Evolutionary conservation across 805 yeast species (phyloP).

Genomic region (Hanseniaspora guilliermondii): DNA sequence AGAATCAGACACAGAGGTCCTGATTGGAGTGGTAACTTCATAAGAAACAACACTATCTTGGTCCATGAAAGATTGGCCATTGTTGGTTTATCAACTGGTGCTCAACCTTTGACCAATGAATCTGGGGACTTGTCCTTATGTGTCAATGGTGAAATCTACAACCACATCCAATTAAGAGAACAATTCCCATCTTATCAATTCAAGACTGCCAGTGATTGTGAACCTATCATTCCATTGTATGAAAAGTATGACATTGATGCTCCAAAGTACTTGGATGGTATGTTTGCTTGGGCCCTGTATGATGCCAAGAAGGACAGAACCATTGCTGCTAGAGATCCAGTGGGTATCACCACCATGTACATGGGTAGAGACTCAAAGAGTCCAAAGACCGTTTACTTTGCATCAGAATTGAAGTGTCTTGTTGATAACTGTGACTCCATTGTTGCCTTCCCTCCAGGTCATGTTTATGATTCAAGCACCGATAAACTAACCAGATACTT

Average conservation of each 20-base stretch:
- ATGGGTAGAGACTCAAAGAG: conserved; percentile 65
- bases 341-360: conserved; percentile 91
- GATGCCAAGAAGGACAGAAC: conserved; percentile 77
- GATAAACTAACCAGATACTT: conserved; percentile 79
- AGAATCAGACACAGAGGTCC: conserved; percentile 98
- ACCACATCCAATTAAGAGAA: conserved; percentile 81
- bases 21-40: conserved; percentile 91
- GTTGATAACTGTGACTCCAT: conserved; percentile 90
- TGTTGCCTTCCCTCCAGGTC: conserved; percentile 96
- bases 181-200: conserved; percentile 60
- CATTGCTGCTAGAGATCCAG: conserved; percentile 95
- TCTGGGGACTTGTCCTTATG: conserved; percentile 65
- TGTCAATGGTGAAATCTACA: conserved; percentile 97
- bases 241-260: conserved; percentile 79
- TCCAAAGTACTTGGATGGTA: conserved; percentile 89
- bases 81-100: conserved; percentile 95
- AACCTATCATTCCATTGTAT: conserved; percentile 88
- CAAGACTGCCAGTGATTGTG: conserved; percentile 90
- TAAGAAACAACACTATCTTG: conserved; percentile 67
- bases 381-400: conserved; percentile 75
- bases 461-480: conserved; percentile 82
- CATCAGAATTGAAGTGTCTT: conserved; percentile 88
- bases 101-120: conserved; percentile 83
- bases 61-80: conserved; percentile 95
- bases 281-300: conserved; percentile 91